Conservation (phyloP, 2,329 filamentous ascomycete species). For the Colletotrichum sansevieriae region DNA sequence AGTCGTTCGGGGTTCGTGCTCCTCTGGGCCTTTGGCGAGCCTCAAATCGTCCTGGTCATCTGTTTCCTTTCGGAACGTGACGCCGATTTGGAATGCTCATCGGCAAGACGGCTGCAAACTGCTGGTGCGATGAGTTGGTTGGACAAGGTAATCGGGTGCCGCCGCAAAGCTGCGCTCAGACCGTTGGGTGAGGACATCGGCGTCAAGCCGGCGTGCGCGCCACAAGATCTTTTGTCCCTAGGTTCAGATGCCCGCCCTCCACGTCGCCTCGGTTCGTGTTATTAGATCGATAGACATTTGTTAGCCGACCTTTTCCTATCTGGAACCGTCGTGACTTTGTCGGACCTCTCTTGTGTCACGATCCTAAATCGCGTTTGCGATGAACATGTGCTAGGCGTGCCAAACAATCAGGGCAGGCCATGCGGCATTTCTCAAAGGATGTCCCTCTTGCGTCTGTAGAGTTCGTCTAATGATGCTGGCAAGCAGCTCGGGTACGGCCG, state of each 20-base stretch:
- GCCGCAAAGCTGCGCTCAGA: constrained; percentile 20
- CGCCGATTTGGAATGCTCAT: constrained; percentile 36
- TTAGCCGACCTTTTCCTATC: constrained; percentile 18
- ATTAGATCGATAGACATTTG: not conserved
- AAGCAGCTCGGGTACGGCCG: constrained; percentile 15
- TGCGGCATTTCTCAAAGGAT: constrained; percentile 20
- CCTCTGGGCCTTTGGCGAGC: constrained; percentile 12
- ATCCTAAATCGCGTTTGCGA: not conserved
- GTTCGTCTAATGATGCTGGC: constrained; percentile 35
- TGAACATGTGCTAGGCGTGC: constrained; percentile 18
- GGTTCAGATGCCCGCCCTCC: constrained; percentile 11
- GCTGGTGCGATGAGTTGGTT: constrained; percentile 7
- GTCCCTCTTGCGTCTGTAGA: constrained; percentile 22
- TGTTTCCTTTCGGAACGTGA: constrained; percentile 28
- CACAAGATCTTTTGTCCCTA: constrained; percentile 18
- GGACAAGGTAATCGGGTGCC: not conserved
- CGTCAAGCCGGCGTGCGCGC: constrained; percentile 26
- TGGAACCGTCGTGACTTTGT: not conserved
- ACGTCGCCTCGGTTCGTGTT: constrained; percentile 19
- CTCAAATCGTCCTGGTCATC: constrained; percentile 17
- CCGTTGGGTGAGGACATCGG: constrained; percentile 12
- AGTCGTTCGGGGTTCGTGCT: constrained; percentile 17
- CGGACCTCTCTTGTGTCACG: not conserved
- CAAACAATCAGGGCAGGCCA: constrained; percentile 33
- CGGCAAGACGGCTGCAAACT: constrained; percentile 15